Conservation (phyloP, 2,329 filamentous ascomycete species). For the Penicillium sp. region DNA sequence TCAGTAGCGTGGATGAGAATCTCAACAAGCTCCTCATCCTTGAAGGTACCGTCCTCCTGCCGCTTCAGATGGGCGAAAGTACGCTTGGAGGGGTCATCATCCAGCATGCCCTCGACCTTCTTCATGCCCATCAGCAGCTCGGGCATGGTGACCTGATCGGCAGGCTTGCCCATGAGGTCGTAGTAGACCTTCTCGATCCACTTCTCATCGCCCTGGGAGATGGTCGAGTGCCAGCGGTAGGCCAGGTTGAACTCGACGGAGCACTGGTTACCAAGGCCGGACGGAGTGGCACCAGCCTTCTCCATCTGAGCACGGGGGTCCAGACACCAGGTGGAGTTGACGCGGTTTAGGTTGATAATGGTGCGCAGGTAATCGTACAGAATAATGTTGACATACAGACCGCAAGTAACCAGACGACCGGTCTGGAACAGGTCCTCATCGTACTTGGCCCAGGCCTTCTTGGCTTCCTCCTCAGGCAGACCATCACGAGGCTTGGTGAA, state of each 20-base stretch:
- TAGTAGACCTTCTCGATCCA: slow-evolving; percentile 71
- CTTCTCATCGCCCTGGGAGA: slow-evolving; percentile 68
- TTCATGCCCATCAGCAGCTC: slow-evolving; percentile 61
- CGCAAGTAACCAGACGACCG: slow-evolving; percentile 65
- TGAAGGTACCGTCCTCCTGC: slow-evolving; percentile 62
- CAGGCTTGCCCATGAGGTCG: slow-evolving; percentile 58
- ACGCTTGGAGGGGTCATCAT: slow-evolving; percentile 64
- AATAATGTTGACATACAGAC: slow-evolving; percentile 74
- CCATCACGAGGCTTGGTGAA: slow-evolving; percentile 62
- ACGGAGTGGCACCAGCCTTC: slow-evolving; percentile 56
- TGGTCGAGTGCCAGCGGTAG: slow-evolving; percentile 82
- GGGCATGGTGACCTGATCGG: slow-evolving; percentile 52
- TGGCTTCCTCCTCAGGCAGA: slow-evolving; percentile 48
- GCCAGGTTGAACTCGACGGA: slow-evolving; percentile 86
- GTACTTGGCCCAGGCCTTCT: slow-evolving; percentile 59
- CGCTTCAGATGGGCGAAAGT: slow-evolving; percentile 64
- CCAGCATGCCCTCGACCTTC: slow-evolving; percentile 58
- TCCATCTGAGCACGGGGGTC: slow-evolving; percentile 69
- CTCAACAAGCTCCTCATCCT: slow-evolving; percentile 70
- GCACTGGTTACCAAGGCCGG: slow-evolving; percentile 74
- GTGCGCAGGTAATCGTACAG: slow-evolving; percentile 74
- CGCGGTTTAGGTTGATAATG: slow-evolving; percentile 67
- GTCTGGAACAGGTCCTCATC: slow-evolving; percentile 78
- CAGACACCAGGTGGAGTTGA: slow-evolving; percentile 73
- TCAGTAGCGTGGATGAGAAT: slow-evolving; percentile 67